Percentiles rank a stretch among this genome's conserved stretches.
phyloP scores from a whole-genome alignment of 2,329 filamentous ascomycete genomes.

The Aureobasidium sp. region DNA sequence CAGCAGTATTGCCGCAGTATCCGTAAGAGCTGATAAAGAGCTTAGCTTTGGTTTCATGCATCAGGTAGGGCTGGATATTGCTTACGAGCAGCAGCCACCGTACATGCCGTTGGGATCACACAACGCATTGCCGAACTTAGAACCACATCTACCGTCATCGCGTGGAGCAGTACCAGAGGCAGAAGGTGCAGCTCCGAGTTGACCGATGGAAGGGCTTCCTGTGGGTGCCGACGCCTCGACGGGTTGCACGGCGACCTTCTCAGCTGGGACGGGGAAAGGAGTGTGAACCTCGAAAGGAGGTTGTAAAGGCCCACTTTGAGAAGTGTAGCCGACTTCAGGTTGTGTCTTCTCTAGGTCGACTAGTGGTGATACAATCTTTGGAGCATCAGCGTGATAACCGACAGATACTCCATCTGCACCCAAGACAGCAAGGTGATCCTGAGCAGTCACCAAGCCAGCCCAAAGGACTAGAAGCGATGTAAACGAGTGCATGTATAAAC shows the following conservation, averaged over 20 bases:
- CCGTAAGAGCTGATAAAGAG: constrained; percentile 18
- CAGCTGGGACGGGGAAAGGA: not conserved
- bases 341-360: not conserved
- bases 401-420: not conserved
- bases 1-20: constrained; percentile 27
- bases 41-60: not conserved
- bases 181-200: not conserved
- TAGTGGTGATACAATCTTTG: not conserved
- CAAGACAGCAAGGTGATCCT: not conserved
- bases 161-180: constrained; percentile 14
- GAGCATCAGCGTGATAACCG: not conserved
- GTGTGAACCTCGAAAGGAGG: not conserved
- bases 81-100: constrained; percentile 30
- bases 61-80: not conserved
- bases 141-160: constrained; percentile 33
- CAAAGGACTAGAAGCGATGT: too few relatives aligned
- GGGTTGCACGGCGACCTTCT: not conserved
- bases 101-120: constrained; percentile 32
- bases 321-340: too few relatives aligned
- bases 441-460: not conserved
- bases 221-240: not conserved
- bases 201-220: too few relatives aligned
- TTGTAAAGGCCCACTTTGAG: not conserved
- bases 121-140: constrained; percentile 29
- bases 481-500: not conserved